Percentiles rank a stretch among this genome's conserved stretches.
These are phyloP conservation scores for Rhodotorula paludigena DNA, from an alignment of 768 basidiomycete species.

Conservation along the genomic window DNA sequence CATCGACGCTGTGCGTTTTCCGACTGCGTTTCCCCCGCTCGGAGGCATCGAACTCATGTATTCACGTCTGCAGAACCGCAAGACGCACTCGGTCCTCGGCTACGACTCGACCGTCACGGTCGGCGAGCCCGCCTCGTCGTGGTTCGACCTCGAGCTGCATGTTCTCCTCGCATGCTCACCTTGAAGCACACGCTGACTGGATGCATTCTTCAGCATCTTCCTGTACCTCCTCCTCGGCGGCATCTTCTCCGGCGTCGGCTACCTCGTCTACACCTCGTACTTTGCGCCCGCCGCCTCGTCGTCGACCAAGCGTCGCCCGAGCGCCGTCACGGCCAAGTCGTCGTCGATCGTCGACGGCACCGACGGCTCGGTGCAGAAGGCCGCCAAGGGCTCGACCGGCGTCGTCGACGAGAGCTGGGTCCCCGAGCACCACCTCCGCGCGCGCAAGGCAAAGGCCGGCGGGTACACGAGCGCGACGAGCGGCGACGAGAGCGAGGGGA, in stretches of 20 bases:
- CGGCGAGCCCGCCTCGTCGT: slow-evolving; percentile 45
- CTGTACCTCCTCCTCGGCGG: slow-evolving; percentile 46
- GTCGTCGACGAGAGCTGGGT: slow-evolving; percentile 50
- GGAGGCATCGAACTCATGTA: no score
- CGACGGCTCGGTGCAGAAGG: no score
- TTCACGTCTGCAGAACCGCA: neutral
- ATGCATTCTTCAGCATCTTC: slow-evolving; percentile 41
- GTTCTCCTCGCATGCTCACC: no score
- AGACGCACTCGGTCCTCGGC: slow-evolving; percentile 37
- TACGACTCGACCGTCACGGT: slow-evolving; percentile 49
- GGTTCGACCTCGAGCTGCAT: slow-evolving; percentile 47
- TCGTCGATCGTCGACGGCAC: slow-evolving; percentile 20
- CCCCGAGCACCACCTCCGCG: slow-evolving; percentile 46
- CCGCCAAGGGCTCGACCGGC: slow-evolving; percentile 28
- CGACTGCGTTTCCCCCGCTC: neutral
- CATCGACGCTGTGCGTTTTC: slow-evolving; percentile 13
- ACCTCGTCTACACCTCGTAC: slow-evolving; percentile 45
- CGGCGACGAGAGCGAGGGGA: slow-evolving; percentile 1
- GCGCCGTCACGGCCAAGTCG: slow-evolving; percentile 7
- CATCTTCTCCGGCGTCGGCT: slow-evolving; percentile 42
- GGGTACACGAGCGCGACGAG: neutral
- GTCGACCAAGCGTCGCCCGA: neutral
- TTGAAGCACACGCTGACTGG: neutral
- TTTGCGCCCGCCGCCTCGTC: slow-evolving; percentile 15
- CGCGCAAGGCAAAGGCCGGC: neutral